A percentile compares a stretch with the other conserved stretches of the same genome.
These are phyloP conservation scores for Flaveria linearis DNA, from an alignment of 129 eudicot genomes.

Conservation along the genomic window DNA sequence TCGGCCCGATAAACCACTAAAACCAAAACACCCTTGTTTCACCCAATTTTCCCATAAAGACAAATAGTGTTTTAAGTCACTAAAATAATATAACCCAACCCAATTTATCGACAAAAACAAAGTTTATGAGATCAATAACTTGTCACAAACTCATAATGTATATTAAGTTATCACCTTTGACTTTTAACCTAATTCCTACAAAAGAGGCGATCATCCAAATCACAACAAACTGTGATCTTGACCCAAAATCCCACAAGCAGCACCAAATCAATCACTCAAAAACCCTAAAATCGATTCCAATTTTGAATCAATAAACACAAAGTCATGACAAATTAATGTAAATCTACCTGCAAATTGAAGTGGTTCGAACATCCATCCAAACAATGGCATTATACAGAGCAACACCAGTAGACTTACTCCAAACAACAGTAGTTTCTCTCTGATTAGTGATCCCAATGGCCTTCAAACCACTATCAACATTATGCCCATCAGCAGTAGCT, in stretches of 20 bases:
- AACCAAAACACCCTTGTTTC: neutral
- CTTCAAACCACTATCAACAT: constrained; percentile 70
- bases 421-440: constrained; percentile 89
- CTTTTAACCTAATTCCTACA: neutral
- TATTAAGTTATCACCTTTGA: too few species aligned
- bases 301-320: constrained; percentile 5
- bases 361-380: constrained; percentile 98
- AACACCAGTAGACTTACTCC: constrained; percentile 88
- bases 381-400: constrained; percentile 92
- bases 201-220: neutral
- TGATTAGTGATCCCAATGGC: constrained; percentile 93
- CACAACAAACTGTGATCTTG: too few species aligned
- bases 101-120: neutral
- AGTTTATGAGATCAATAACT: neutral
- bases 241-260: too few species aligned
- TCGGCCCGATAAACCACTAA: too few species aligned
- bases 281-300: neutral
- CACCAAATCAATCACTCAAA: too few species aligned
- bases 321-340: neutral
- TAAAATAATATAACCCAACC: neutral
- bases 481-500: constrained; percentile 76
- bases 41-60: neutral
- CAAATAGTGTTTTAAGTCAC: neutral
- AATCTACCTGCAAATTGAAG: constrained; percentile 83
- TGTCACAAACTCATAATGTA: neutral